Base-by-base conservation (phyloP, 2,329 filamentous ascomycete genomes). In the Ophiostoma novo-ulmi region DNA sequence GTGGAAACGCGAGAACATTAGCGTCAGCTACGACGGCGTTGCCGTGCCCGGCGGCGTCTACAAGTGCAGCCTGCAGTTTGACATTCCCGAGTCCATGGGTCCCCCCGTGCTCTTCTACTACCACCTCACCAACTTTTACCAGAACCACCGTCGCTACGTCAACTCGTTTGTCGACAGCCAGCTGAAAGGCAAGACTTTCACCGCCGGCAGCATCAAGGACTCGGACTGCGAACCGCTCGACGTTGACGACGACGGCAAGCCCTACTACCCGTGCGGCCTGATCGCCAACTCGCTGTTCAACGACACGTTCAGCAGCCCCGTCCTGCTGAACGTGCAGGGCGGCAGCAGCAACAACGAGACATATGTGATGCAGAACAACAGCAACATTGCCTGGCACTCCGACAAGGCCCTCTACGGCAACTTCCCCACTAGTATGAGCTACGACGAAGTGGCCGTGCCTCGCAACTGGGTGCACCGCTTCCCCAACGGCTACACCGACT, bases 211-310 rank as follows among this genome's bases (percentile, higher is more conserved):
- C 1, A 91, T 98, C 75, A 80, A 85, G 41, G 81, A 81, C 41
- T 90, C 92, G 55, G 86, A 89, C 72, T 97, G 94, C 80, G 87
- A 90, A 48, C 94, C 94, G 0, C 84, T 97, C 17, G 84, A 84
- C 55, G 20, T 67, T 10, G 39, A 41, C 1, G 77, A 78, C 1
- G 81, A 80, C n/a, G 82, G 82, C 38, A 89, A 89, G 78, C 88
- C 93, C 0, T 95, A 94, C 79, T 99, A 97, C 77, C 95, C 95
- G 1, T 99, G 95, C 78, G 95, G 95, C 31, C 83, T 99, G 73
- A 97, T 98, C 75, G 94, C 95, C 73, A 99, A 99, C 79, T 98
- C 95, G 35, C 81, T 95, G 73, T 99, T 99, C 85, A 99, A 99
- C 79, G 95, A 99, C 78, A 93, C 91, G 5, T 95, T 96, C 77